Conservation (phyloP, 1,284 basidiomycete genomes). For the Boletus sp. region DNA sequence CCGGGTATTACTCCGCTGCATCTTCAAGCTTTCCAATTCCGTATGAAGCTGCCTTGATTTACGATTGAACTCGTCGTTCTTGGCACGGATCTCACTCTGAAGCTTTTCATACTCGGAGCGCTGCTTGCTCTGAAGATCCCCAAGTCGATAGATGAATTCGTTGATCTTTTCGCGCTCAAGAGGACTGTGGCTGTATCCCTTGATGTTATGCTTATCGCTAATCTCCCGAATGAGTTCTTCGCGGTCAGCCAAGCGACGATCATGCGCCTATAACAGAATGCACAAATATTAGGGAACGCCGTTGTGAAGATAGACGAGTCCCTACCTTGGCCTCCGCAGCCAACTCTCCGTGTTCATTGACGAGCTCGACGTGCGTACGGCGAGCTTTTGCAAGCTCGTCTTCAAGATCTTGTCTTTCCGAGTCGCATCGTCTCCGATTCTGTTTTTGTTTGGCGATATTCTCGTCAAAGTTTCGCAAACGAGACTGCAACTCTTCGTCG, state of each 20-base stretch:
- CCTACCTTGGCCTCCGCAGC: constrained; percentile 66
- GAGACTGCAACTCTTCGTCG: constrained; percentile 74
- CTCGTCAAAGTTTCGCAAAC: constrained; percentile 73
- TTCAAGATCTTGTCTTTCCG: constrained; percentile 61
- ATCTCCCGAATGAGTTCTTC: constrained; percentile 78
- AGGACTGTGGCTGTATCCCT: constrained; percentile 71
- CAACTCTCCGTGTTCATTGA: constrained; percentile 63
- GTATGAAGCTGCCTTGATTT: constrained; percentile 56
- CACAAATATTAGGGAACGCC: background rate
- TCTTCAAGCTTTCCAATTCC: constrained; percentile 55
- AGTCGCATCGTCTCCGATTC: constrained; percentile 51
- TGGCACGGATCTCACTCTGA: constrained; percentile 59
- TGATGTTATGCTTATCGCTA: constrained; percentile 69
- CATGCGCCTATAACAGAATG: constrained; percentile 63
- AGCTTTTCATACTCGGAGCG: constrained; percentile 59
- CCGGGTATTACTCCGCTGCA: constrained; percentile 54
- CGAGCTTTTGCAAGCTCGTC: constrained; percentile 62
- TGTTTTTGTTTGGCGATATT: constrained; percentile 60
- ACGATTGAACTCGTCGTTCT: constrained; percentile 62
- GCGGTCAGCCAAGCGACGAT: constrained; percentile 71
- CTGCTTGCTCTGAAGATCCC: constrained; percentile 61
- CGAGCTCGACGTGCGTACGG: constrained; percentile 56
- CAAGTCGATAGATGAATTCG: constrained; percentile 69
- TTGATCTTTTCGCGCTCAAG: constrained; percentile 68
- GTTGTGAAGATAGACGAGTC: constrained; percentile 1